Evolutionary conservation across 108 stramenopile genomes (phyloP).

Genomic region (Conticribra guillardii): DNA sequence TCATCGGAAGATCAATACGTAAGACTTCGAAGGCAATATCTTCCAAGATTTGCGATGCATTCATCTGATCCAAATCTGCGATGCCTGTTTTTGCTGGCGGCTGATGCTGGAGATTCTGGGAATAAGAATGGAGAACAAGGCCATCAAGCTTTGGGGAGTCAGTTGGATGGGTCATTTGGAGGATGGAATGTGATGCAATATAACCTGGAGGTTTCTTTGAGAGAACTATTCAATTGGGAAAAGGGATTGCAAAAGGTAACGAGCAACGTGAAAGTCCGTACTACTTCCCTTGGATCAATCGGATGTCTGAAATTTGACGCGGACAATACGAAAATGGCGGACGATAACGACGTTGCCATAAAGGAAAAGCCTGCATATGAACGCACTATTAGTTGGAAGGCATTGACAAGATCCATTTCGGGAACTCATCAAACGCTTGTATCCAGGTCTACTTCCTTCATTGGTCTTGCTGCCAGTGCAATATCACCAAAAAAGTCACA

Average conservation of each 20-base stretch:
- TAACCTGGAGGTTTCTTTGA: conserved; percentile 25
- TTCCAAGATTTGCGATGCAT: conserved; percentile 36
- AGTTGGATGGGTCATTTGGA: conserved; percentile 17
- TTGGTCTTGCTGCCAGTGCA: not conserved
- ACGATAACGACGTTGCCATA: too few relatives aligned
- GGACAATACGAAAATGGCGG: not conserved
- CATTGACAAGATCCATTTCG: not conserved
- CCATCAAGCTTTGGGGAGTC: not conserved
- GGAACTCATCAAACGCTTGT: not conserved
- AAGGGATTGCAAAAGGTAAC: conserved; percentile 1
- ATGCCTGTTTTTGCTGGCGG: conserved; percentile 31
- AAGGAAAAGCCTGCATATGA: not conserved
- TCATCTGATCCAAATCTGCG: conserved; percentile 39
- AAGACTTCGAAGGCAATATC: conserved; percentile 39
- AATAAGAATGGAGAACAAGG: not conserved
- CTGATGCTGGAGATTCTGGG: conserved; percentile 33
- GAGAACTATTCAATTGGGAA: conserved; percentile 28
- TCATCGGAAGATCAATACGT: conserved; percentile 38
- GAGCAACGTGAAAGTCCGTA: not conserved
- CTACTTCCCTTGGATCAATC: not conserved
- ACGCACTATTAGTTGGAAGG: not conserved
- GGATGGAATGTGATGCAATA: conserved; percentile 44
- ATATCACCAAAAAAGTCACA: not conserved
- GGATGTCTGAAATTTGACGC: not conserved
- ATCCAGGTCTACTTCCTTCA: not conserved